These are phyloP conservation scores for Microglena sp. DNA, from an alignment of 139 green algal genomes.

Conservation along the genomic window DNA sequence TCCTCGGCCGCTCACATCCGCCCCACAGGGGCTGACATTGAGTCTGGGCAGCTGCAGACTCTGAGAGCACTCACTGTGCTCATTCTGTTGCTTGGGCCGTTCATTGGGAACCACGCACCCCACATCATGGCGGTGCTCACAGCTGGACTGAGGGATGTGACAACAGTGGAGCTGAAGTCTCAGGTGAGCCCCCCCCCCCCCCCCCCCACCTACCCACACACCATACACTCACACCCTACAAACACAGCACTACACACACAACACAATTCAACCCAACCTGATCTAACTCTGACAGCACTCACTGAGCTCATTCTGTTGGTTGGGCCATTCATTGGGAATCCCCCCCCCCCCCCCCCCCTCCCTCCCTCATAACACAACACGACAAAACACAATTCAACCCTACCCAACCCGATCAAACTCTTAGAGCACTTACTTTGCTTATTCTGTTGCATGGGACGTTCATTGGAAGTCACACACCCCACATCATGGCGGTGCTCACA, in stretches of 20 bases:
- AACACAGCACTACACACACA: too few species aligned
- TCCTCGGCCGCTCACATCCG: too few species aligned
- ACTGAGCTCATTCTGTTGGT: too few species aligned
- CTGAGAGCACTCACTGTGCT: constrained; percentile 13
- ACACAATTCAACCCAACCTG: too few species aligned
- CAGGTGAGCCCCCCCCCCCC: constrained; percentile 11
- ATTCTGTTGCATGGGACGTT: constrained; percentile 8
- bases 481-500: constrained; percentile 43
- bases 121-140: constrained; percentile 45
- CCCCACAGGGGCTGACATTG: too few species aligned
- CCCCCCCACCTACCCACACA: not conserved
- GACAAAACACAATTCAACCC: too few species aligned
- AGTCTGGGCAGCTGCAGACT: constrained; percentile 3
- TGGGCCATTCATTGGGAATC: too few species aligned
- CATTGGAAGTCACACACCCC: constrained; percentile 25
- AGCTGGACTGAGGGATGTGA: constrained; percentile 17
- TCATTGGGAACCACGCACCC: constrained; percentile 24
- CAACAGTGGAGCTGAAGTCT: constrained; percentile 14
- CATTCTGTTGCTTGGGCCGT: constrained; percentile 7
- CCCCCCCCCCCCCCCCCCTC: too few species aligned
- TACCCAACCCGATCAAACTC: too few species aligned
- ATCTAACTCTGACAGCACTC: too few species aligned
- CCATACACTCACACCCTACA: too few species aligned
- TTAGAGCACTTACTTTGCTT: constrained; percentile 11
- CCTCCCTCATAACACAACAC: too few species aligned